Evolutionary conservation across 805 yeast species (phyloP).

Genomic region (Pichia paraexigua): DNA sequence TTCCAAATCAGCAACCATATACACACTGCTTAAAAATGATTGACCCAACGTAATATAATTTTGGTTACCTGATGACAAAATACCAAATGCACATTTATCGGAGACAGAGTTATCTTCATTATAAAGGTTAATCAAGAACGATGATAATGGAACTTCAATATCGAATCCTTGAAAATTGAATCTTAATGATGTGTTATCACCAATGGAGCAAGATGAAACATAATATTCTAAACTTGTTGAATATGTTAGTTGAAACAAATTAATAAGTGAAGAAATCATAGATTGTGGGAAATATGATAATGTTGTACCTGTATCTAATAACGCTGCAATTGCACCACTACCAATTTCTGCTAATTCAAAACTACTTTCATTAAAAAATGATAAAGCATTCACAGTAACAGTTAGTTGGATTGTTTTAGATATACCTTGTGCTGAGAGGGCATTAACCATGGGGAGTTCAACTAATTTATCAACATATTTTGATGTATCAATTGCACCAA

Average conservation of each 20-base stretch:
- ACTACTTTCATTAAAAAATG: constrained; percentile 6
- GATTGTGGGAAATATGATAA: constrained; percentile 36
- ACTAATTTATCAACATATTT: constrained; percentile 48
- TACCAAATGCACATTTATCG: constrained; percentile 38
- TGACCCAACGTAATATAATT: constrained; percentile 41
- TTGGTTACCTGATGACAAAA: constrained; percentile 29
- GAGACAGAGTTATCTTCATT: constrained; percentile 16
- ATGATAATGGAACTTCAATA: constrained; percentile 41
- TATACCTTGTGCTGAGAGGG: constrained; percentile 28
- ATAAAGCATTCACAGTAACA: constrained; percentile 38
- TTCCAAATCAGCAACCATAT: constrained; percentile 49
- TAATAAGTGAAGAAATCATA: constrained; percentile 20
- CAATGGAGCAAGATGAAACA: constrained; percentile 34
- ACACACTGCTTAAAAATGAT: constrained; percentile 42
- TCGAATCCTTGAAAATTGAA: constrained; percentile 53
- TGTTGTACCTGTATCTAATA: constrained; percentile 56
- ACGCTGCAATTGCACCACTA: constrained; percentile 29
- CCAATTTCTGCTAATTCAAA: constrained; percentile 19
- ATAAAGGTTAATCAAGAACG: constrained; percentile 17
- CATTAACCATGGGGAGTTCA: constrained; percentile 45
- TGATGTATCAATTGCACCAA: constrained; percentile 65
- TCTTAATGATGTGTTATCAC: constrained; percentile 25
- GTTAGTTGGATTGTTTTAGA: constrained; percentile 38
- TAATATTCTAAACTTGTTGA: constrained; percentile 37
- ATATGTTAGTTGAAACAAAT: constrained; percentile 35